Conservation (phyloP, 148 eudicot species). For the Selenicereus undatus region DNA sequence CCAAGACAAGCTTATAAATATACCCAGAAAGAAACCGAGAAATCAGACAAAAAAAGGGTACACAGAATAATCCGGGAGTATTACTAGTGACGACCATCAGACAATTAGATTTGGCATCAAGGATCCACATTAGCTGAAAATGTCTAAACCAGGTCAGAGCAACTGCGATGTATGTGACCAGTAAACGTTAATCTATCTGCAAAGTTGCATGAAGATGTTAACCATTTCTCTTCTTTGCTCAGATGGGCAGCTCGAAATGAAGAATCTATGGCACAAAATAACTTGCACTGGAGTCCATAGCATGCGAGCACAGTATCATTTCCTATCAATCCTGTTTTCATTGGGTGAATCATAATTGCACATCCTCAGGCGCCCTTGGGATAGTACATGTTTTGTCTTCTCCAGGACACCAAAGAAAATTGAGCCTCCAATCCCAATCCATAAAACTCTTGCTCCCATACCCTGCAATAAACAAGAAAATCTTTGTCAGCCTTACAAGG, state of each 20-base stretch:
- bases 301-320: background rate
- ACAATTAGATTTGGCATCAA: background rate
- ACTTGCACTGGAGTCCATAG: background rate
- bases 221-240: background rate
- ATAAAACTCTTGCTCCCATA: slow-evolving; percentile 71
- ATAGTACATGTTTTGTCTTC: slow-evolving; percentile 60
- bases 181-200: background rate
- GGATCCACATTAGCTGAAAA: too few relatives aligned
- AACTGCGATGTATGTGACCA: background rate
- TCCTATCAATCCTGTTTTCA: slow-evolving; percentile 26
- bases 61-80: too few relatives aligned
- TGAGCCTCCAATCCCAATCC: slow-evolving; percentile 89
- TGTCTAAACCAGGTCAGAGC: background rate
- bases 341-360: slow-evolving; percentile 15
- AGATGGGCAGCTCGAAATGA: background rate
- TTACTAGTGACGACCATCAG: too few relatives aligned
- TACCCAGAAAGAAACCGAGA: too few relatives aligned
- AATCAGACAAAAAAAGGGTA: too few relatives aligned
- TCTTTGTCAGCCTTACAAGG: background rate
- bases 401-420: slow-evolving; percentile 86
- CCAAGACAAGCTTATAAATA: too few relatives aligned
- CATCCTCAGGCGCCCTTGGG: slow-evolving; percentile 29
- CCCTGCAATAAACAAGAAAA: slow-evolving; percentile 47
- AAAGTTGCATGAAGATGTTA: background rate
- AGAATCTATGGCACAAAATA: background rate